phyloP scores from a whole-genome alignment of 352 stramenopile species.

The Globisporangium mamillatum region DNA sequence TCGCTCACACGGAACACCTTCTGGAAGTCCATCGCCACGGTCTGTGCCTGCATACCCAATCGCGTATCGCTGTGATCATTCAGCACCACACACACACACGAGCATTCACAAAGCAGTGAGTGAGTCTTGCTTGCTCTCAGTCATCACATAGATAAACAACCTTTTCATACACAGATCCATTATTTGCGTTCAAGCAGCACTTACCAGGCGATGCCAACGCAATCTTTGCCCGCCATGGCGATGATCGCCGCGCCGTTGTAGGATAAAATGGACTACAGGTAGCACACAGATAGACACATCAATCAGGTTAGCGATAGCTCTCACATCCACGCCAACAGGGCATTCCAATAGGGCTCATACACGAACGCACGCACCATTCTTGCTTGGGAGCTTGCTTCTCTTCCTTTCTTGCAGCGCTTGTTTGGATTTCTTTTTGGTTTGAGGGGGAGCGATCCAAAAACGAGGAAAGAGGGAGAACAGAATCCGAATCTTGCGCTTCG shows the following conservation, averaged over 20 bases:
- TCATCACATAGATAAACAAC: not conserved
- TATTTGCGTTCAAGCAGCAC: not conserved
- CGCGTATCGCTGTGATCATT: constrained; percentile 87
- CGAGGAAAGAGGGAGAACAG: constrained; percentile 9
- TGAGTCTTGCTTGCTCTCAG: not conserved
- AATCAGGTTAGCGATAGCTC: not conserved
- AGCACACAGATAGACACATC: not conserved
- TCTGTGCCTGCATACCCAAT: constrained; percentile 96
- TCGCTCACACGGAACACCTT: constrained; percentile 99
- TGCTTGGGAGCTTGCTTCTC: not conserved
- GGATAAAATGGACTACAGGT: constrained; percentile 82
- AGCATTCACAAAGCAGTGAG: not conserved
- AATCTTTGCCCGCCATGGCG: constrained; percentile 99
- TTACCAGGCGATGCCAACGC: constrained; percentile 96
- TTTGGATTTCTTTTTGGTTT: constrained; percentile 15
- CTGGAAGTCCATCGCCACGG: constrained; percentile 96
- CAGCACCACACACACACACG: not conserved
- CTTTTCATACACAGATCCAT: not conserved
- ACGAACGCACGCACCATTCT: constrained; percentile 29
- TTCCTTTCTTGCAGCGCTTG: not conserved
- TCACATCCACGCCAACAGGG: not conserved
- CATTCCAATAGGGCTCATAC: not conserved
- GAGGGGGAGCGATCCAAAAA: constrained; percentile 5
- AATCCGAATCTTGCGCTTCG: not conserved
- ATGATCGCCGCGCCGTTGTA: constrained; percentile 99